Evolutionary conservation across 2,329 filamentous ascomycete species (phyloP).

Genomic region (Venturiaceae sp.): DNA sequence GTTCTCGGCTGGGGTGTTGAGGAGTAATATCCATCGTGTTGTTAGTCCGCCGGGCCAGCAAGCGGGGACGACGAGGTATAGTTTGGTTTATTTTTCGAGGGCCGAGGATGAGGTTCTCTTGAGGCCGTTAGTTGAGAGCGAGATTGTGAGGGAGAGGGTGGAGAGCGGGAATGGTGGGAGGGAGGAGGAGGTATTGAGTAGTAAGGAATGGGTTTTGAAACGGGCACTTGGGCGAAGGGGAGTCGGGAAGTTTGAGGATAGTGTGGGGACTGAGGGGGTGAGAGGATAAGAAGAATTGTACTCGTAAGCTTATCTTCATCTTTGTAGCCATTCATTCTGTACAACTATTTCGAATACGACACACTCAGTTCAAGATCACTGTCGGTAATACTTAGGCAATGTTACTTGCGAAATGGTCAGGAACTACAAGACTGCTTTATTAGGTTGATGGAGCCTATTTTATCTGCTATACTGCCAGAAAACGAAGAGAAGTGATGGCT

Average conservation of each 20-base stretch:
- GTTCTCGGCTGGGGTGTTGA: neutral
- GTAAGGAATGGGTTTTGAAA: conserved; percentile 33
- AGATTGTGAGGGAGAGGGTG: conserved; percentile 18
- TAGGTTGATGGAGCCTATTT: too few species aligned
- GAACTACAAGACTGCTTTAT: too few species aligned
- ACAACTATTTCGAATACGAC: too few species aligned
- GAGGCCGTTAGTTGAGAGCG: conserved; percentile 21
- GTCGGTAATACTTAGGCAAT: too few species aligned
- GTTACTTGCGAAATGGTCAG: too few species aligned
- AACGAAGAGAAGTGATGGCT: too few species aligned
- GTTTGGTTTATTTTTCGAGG: conserved; percentile 7
- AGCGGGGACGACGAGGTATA: neutral
- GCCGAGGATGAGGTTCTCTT: conserved; percentile 1
- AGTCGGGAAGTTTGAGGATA: conserved; percentile 21
- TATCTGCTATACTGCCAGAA: too few species aligned
- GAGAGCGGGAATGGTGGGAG: too few species aligned
- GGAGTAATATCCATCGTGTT: conserved; percentile 3
- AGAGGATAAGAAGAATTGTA: too few species aligned
- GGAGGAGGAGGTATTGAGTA: conserved; percentile 22
- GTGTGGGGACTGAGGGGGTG: conserved; percentile 23
- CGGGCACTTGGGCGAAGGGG: conserved; percentile 26
- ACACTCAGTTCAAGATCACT: too few species aligned
- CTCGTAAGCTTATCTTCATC: too few species aligned
- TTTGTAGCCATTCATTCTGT: too few species aligned
- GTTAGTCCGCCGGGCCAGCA: conserved; percentile 3